phyloP scores from a whole-genome alignment of 768 basidiomycete species.

The Pilatotrama ljubarskyi region DNA sequence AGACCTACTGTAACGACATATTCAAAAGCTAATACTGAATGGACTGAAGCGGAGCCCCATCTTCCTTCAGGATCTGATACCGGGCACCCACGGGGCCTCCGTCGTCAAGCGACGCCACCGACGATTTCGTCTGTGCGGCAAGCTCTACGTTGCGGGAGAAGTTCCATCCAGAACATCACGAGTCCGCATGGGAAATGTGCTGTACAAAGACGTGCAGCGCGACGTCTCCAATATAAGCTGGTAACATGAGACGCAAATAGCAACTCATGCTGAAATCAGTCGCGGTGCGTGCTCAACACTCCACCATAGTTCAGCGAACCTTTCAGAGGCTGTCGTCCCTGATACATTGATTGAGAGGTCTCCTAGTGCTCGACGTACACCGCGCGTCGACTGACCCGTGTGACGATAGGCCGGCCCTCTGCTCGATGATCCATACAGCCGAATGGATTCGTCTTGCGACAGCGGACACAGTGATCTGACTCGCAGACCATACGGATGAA shows the following conservation, averaged over 20 bases:
- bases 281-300: too few relatives aligned
- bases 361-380: too few relatives aligned
- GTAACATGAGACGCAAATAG: background rate
- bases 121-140: background rate
- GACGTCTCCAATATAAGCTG: background rate
- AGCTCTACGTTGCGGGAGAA: background rate
- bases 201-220: background rate
- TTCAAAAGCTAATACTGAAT: background rate
- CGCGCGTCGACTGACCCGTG: too few relatives aligned
- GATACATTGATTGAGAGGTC: too few relatives aligned
- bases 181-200: background rate
- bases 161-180: background rate
- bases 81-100: background rate
- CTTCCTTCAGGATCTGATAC: background rate
- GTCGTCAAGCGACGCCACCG: background rate
- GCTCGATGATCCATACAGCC: too few relatives aligned
- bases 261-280: background rate
- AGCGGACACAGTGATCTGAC: too few relatives aligned
- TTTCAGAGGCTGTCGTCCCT: too few relatives aligned
- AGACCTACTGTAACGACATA: conserved; percentile 14
- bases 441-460: too few relatives aligned
- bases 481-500: too few relatives aligned
- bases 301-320: too few relatives aligned
- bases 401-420: too few relatives aligned
- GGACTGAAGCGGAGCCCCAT: too few relatives aligned